Evolutionary conservation across 1,284 basidiomycete species (phyloP).

Genomic region (Inonotus hispidus): DNA sequence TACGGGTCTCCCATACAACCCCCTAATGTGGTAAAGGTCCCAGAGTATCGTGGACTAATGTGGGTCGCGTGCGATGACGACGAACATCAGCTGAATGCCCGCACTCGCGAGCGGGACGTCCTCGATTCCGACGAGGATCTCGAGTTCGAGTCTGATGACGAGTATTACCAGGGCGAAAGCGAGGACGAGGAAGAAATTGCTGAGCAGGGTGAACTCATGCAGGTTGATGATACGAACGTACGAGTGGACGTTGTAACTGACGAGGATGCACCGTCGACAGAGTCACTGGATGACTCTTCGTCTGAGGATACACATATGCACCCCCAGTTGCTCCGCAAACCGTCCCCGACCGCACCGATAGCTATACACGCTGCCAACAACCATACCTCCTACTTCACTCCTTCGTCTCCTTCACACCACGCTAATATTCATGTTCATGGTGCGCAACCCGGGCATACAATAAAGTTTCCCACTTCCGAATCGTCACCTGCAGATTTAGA

Average conservation of each 20-base stretch:
- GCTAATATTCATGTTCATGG: conserved; percentile 26
- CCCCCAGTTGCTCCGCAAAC: conserved; percentile 41
- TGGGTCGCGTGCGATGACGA: conserved; percentile 74
- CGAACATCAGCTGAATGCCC: conserved; percentile 18
- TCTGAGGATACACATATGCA: conserved; percentile 43
- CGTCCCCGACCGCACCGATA: conserved; percentile 23
- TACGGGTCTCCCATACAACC: conserved; percentile 6
- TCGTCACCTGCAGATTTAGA: conserved; percentile 19
- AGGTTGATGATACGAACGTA: conserved; percentile 24
- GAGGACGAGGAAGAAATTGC: conserved; percentile 25
- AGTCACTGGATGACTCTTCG: conserved; percentile 31
- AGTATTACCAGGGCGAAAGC: conserved; percentile 22
- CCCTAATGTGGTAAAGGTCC: conserved; percentile 32
- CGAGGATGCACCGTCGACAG: conserved; percentile 25
- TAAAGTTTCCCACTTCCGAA: conserved; percentile 18
- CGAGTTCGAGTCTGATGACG: conserved; percentile 22
- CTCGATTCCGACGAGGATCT: conserved; percentile 20
- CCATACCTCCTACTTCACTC: conserved; percentile 20
- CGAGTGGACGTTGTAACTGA: conserved; percentile 25
- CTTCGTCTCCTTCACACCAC: conserved; percentile 20
- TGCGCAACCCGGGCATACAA: conserved; percentile 23
- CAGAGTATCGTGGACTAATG: conserved; percentile 55
- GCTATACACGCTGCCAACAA: conserved; percentile 21
- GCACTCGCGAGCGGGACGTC: conserved; percentile 15
- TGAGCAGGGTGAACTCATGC: conserved; percentile 16